These are phyloP conservation scores for Cyberlindnera euphorbiae DNA, from an alignment of 805 yeast genomes.

Conservation along the genomic window DNA sequence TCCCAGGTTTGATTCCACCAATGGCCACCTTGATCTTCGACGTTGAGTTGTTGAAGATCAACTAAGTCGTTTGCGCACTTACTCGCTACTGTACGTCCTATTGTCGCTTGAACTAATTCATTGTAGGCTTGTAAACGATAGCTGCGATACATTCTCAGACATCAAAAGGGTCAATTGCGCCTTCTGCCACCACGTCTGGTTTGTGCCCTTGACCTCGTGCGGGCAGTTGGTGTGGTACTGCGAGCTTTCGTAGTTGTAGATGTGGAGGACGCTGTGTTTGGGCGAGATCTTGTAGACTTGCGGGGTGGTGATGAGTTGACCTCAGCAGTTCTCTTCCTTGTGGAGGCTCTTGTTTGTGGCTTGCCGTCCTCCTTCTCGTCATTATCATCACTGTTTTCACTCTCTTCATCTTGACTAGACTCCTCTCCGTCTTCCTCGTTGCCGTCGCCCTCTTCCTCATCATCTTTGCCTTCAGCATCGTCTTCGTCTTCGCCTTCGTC, in stretches of 20 bases:
- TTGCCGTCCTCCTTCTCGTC: constrained; percentile 14
- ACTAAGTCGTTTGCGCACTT: constrained; percentile 29
- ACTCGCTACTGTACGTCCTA: no score
- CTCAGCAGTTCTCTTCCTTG: constrained; percentile 6
- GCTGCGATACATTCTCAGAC: no score
- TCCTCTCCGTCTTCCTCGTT: constrained; percentile 10
- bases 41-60: constrained; percentile 59
- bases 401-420: constrained; percentile 8
- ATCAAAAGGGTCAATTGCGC: no score
- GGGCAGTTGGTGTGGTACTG: no score
- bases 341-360: constrained; percentile 2
- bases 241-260: not conserved
- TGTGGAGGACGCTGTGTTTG: not conserved
- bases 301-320: constrained; percentile 2
- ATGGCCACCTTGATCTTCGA: constrained; percentile 89
- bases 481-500: not conserved
- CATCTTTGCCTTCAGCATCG: not conserved
- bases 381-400: constrained; percentile 13
- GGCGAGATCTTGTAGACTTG: constrained; percentile 9
- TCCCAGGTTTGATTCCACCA: constrained; percentile 96
- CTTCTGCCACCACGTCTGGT: no score
- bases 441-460: constrained; percentile 3
- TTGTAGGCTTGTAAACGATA: no score
- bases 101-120: no score
- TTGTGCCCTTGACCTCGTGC: no score